These are phyloP conservation scores for Carex parvula DNA, from an alignment of 176 grass and related monocot species.

Conservation along the genomic window DNA sequence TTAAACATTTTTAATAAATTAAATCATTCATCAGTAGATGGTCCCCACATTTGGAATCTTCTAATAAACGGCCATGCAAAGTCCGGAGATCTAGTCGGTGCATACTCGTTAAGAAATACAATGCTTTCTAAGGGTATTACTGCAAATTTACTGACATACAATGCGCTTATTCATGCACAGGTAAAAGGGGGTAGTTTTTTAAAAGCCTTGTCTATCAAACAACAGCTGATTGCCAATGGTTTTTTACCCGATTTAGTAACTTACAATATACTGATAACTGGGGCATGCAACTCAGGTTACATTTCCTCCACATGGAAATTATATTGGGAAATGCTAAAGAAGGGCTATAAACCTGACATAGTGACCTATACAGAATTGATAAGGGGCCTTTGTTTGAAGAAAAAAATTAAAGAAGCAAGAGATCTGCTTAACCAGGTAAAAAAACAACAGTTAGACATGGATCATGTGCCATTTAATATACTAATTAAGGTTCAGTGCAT, in stretches of 20 bases:
- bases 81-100: constrained; percentile 27
- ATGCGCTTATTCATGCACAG: constrained; percentile 43
- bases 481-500: constrained; percentile 34
- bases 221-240: constrained; percentile 37
- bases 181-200: constrained; percentile 29
- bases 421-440: constrained; percentile 27
- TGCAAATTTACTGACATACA: constrained; percentile 46
- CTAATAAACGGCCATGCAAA: constrained; percentile 40
- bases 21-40: constrained; percentile 22
- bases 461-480: constrained; percentile 49
- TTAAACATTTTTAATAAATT: constrained; percentile 33
- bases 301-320: constrained; percentile 32
- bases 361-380: constrained; percentile 53
- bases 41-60: constrained; percentile 45
- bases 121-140: constrained; percentile 29
- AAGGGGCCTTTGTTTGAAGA: constrained; percentile 37
- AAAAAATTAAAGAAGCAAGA: constrained; percentile 36
- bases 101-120: constrained; percentile 37
- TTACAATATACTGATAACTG: constrained; percentile 47
- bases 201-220: constrained; percentile 32
- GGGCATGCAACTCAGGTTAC: constrained; percentile 35
- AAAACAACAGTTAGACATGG: constrained; percentile 38
- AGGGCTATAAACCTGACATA: constrained; percentile 43
- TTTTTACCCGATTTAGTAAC: constrained; percentile 45
- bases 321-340: constrained; percentile 33